Percentiles rank a stretch among this genome's conserved stretches.
These are phyloP conservation scores for Trypanosoma platydactyli DNA, from an alignment of 208 protist genomes.

Conservation along the genomic window DNA sequence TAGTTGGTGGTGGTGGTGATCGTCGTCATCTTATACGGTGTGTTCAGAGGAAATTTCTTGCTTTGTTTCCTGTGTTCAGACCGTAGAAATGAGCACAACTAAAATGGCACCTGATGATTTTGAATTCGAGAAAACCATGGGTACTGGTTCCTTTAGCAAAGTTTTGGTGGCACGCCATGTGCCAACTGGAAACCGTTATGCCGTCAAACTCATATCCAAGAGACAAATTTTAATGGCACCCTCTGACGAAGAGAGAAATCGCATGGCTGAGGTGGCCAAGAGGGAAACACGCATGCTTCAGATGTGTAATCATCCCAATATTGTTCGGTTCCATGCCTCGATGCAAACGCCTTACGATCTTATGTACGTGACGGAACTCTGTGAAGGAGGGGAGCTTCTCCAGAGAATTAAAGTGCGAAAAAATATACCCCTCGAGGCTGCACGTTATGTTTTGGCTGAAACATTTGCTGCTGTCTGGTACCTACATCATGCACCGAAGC, in stretches of 20 bases:
- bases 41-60: background rate
- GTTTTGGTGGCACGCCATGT: slow-evolving; percentile 75
- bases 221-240: slow-evolving; percentile 81
- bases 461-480: slow-evolving; percentile 95
- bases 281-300: slow-evolving; percentile 84
- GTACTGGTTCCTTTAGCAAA: slow-evolving; percentile 88
- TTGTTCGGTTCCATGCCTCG: slow-evolving; percentile 79
- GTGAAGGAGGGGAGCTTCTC: slow-evolving; percentile 84
- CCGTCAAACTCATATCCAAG: slow-evolving; percentile 88
- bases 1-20: background rate
- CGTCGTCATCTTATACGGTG: background rate
- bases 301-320: slow-evolving; percentile 89
- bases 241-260: slow-evolving; percentile 78
- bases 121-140: slow-evolving; percentile 67
- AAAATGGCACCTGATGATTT: slow-evolving; percentile 76
- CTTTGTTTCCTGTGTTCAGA: slow-evolving; percentile 2
- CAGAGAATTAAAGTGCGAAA: slow-evolving; percentile 52
- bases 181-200: slow-evolving; percentile 65
- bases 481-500: slow-evolving; percentile 89
- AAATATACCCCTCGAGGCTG: slow-evolving; percentile 81
- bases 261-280: slow-evolving; percentile 83
- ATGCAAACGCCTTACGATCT: slow-evolving; percentile 85
- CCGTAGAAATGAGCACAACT: slow-evolving; percentile 11
- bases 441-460: slow-evolving; percentile 89
- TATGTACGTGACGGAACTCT: slow-evolving; percentile 87